phyloP scores from a whole-genome alignment of 805 yeast species.

The Metschnikowia henanensis region DNA sequence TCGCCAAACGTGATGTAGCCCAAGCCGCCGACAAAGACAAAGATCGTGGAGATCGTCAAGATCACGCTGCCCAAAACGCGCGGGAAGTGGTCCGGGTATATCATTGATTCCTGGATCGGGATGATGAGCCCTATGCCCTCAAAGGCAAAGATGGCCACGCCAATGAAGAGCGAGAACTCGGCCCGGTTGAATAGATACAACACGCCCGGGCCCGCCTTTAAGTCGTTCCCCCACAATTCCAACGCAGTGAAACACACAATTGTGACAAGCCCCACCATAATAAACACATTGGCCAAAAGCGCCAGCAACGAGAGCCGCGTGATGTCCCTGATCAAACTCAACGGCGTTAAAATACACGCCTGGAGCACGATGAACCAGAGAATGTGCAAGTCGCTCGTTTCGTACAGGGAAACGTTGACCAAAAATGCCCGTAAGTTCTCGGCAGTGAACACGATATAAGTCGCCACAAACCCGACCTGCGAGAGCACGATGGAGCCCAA shows the following conservation, averaged over 20 bases:
- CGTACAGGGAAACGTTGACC: conserved; percentile 45
- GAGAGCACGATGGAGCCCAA: conserved; percentile 64
- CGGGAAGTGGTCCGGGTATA: conserved; percentile 71
- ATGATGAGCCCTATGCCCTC: conserved; percentile 84
- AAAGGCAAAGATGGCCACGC: conserved; percentile 85
- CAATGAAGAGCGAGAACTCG: conserved; percentile 71
- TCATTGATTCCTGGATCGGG: conserved; percentile 83
- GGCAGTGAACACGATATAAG: conserved; percentile 77
- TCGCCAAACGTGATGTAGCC: conserved; percentile 74
- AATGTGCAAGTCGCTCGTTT: conserved; percentile 38
- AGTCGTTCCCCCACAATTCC: conserved; percentile 45
- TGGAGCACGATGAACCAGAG: conserved; percentile 53
- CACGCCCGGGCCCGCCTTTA: conserved; percentile 48
- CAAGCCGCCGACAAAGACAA: conserved; percentile 61
- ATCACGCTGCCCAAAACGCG: conserved; percentile 61
- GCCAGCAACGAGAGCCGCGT: conserved; percentile 74
- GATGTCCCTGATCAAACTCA: conserved; percentile 73
- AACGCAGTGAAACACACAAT: conserved; percentile 54
- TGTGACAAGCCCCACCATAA: conserved; percentile 62
- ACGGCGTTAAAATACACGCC: conserved; percentile 59
- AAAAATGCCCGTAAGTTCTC: conserved; percentile 68
- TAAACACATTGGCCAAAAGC: conserved; percentile 67
- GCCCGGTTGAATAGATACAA: conserved; percentile 50
- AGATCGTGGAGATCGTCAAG: conserved; percentile 57
- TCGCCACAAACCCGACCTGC: conserved; percentile 79